phyloP scores from a whole-genome alignment of 352 stramenopile species.

The Phytophthora crassamura region DNA sequence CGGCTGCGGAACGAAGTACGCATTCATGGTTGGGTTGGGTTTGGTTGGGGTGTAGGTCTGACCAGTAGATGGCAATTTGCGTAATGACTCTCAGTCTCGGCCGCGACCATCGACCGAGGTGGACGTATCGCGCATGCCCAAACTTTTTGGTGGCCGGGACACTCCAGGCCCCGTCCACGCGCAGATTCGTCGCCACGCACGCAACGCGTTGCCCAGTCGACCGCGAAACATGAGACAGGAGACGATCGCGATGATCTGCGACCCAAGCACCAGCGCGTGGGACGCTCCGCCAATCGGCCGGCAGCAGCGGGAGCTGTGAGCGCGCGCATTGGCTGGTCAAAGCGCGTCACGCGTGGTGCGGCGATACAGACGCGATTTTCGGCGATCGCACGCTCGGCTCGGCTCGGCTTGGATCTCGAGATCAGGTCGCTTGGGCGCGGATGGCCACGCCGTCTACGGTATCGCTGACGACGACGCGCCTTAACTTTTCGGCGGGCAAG shows the following conservation, averaged over 20 bases:
- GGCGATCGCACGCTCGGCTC: constrained; percentile 20
- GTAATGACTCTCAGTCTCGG: constrained; percentile 19
- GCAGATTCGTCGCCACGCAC: constrained; percentile 29
- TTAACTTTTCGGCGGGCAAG: too few species aligned
- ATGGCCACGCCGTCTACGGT: too few species aligned
- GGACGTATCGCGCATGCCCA: constrained; percentile 12
- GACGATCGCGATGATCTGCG: constrained; percentile 10
- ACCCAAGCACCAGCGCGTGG: constrained; percentile 31
- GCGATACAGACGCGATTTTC: constrained; percentile 15
- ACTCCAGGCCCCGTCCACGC: constrained; percentile 9
- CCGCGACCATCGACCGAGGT: background rate
- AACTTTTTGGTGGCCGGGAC: constrained; percentile 31
- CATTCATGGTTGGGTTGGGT: constrained; percentile 38
- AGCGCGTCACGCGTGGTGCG: constrained; percentile 21
- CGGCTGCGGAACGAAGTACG: constrained; percentile 29
- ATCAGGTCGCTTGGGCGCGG: constrained; percentile 16
- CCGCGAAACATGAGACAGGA: constrained; percentile 33
- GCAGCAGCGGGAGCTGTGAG: background rate
- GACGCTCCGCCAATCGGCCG: constrained; percentile 18
- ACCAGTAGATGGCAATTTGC: constrained; percentile 33
- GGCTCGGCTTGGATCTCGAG: background rate
- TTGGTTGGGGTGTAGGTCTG: constrained; percentile 14
- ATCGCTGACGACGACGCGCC: too few species aligned
- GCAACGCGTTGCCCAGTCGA: constrained; percentile 24
- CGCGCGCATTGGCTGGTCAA: constrained; percentile 5